Percentiles rank a stretch among this genome's conserved stretches.
Conservation (phyloP, 495 filamentous ascomycete species). For the Tuber brumale region DNA sequence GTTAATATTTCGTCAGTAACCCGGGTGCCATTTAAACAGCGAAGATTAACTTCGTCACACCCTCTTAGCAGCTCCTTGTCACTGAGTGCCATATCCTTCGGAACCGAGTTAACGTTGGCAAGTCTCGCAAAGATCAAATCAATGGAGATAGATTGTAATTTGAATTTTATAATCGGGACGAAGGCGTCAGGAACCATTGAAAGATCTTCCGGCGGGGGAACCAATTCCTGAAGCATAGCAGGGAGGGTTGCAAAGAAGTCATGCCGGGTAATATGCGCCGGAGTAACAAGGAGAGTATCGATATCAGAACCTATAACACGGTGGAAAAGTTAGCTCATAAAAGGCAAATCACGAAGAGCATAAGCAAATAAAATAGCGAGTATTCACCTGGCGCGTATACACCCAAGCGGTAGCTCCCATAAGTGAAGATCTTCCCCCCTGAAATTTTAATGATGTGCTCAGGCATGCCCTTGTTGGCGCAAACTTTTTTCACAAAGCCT, state of each 20-base stretch:
- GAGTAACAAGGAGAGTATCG: slow-evolving; percentile 86
- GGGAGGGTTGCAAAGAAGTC: slow-evolving; percentile 92
- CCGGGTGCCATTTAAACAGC: slow-evolving; percentile 85
- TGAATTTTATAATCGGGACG: slow-evolving; percentile 93
- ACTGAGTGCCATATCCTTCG: slow-evolving; percentile 63
- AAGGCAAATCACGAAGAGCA: not conserved
- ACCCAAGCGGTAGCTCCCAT: slow-evolving; percentile 86
- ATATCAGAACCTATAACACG: slow-evolving; percentile 75
- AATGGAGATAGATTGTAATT: slow-evolving; percentile 82
- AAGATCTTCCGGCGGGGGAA: slow-evolving; percentile 67
- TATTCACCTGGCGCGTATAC: slow-evolving; percentile 76
- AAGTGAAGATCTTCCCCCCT: slow-evolving; percentile 87
- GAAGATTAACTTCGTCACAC: slow-evolving; percentile 74
- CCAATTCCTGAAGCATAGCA: slow-evolving; percentile 63
- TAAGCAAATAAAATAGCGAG: not conserved
- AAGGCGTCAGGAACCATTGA: slow-evolving; percentile 81
- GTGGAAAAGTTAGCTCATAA: slow-evolving; percentile 19
- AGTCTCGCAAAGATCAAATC: slow-evolving; percentile 89
- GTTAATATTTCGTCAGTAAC: slow-evolving; percentile 86
- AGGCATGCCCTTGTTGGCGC: slow-evolving; percentile 61
- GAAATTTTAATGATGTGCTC: slow-evolving; percentile 68
- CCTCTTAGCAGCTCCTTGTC: slow-evolving; percentile 80
- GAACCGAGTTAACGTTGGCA: slow-evolving; percentile 59
- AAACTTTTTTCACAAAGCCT: slow-evolving; percentile 75
- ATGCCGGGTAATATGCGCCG: slow-evolving; percentile 73